A percentile compares a stretch with the other conserved stretches of the same genome.
phyloP scores from a whole-genome alignment of 139 green algal genomes.

The Closterium sp. region DNA sequence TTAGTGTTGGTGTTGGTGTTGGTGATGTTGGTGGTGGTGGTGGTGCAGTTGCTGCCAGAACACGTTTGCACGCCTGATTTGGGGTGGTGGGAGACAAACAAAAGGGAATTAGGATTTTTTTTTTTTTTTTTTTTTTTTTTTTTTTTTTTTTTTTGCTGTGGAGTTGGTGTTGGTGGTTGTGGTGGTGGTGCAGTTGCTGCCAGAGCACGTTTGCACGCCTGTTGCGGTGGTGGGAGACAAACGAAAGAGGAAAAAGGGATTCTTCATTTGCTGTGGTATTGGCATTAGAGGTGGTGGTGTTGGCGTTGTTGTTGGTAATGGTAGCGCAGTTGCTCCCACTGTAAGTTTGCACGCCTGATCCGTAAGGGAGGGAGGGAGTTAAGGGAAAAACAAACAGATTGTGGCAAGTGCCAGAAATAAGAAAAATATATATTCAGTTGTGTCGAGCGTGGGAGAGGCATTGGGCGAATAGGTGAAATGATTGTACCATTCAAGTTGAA shows the following conservation, averaged over 20 bases:
- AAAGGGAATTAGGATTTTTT: no score
- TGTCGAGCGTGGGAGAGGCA: constrained; percentile 7
- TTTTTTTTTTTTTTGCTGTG: no score
- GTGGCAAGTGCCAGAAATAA: not conserved
- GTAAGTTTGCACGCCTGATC: no score
- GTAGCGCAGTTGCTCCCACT: not conserved
- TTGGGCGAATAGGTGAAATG: no score
- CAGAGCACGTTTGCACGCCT: not conserved
- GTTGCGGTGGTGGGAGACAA: no score
- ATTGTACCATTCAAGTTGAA: no score
- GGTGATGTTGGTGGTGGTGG: not conserved
- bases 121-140: no score
- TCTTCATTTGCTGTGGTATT: no score
- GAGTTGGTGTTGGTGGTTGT: not conserved
- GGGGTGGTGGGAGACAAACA: no score
- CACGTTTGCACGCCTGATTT: not conserved
- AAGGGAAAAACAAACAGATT: not conserved
- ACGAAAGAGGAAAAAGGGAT: no score
- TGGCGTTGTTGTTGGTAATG: no score
- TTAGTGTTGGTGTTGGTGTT: not conserved
- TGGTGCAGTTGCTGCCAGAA: not conserved
- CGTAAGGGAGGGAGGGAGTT: not conserved
- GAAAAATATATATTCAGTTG: no score
- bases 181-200: not conserved
- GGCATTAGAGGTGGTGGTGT: not conserved